Percentiles rank a stretch among this genome's conserved stretches.
phyloP scores from a whole-genome alignment of 1,284 basidiomycete species.

The Moniliella sp. region DNA sequence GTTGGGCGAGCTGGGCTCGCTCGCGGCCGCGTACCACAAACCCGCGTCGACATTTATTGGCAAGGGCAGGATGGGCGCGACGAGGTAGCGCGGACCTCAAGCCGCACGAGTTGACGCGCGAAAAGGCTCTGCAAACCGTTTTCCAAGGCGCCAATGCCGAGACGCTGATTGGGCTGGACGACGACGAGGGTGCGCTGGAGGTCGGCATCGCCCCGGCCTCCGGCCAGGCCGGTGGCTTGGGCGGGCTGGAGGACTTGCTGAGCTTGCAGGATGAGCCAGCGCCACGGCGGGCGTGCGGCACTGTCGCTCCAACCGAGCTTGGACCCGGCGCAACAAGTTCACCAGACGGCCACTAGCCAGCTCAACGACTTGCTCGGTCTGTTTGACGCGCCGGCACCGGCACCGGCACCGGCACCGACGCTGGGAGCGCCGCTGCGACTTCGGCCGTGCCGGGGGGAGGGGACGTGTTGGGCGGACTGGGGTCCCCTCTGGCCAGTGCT shows the following conservation, averaged over 20 bases:
- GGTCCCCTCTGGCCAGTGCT: no score
- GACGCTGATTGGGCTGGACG: slow-evolving; percentile 28
- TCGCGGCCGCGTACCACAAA: slow-evolving; percentile 87
- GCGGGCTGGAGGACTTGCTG: slow-evolving; percentile 22
- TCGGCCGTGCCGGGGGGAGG: slow-evolving; percentile 1
- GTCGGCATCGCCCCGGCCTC: background rate
- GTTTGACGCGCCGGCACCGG: slow-evolving; percentile 12
- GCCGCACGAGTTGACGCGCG: slow-evolving; percentile 19
- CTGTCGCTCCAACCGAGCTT: background rate
- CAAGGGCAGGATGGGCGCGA: slow-evolving; percentile 28
- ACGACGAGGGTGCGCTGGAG: slow-evolving; percentile 7
- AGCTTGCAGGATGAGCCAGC: background rate
- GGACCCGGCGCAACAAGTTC: background rate
- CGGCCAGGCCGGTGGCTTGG: slow-evolving; percentile 8
- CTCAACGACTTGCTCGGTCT: slow-evolving; percentile 21
- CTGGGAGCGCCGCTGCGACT: slow-evolving; percentile 3
- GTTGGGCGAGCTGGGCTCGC: slow-evolving; percentile 43
- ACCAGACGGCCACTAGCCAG: slow-evolving; percentile 3
- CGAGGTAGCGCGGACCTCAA: slow-evolving; percentile 3
- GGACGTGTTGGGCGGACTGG: no score
- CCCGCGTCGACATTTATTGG: slow-evolving; percentile 44
- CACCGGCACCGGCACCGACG: slow-evolving; percentile 11
- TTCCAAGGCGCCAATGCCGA: slow-evolving; percentile 28
- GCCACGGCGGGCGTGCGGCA: slow-evolving; percentile 3
- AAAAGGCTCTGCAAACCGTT: slow-evolving; percentile 37